Base-by-base conservation (phyloP, 495 filamentous ascomycete genomes). In the Penicillium paradoxum region DNA sequence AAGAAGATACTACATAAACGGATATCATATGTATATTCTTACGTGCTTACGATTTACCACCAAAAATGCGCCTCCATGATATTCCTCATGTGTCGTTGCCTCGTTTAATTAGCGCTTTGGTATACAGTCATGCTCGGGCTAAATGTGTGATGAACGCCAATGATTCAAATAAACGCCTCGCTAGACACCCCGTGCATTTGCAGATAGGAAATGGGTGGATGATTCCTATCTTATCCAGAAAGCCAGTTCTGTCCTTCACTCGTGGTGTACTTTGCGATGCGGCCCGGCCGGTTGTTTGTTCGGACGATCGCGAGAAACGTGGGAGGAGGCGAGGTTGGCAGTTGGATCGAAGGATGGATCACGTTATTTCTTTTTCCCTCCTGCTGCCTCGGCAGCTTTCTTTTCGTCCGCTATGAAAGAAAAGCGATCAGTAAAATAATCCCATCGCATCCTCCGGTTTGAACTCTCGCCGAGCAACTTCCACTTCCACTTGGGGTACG, bases 361-460 rank as follows among this genome's bases (percentile, higher is more conserved):
- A 2, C 13, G 17, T 44, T 13, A 44, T 45, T 45, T 45, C 29
- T 45, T 45, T 14, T 27, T 17, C 6, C 6, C 54, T 7, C 30
- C 61, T 46, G 41, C 57, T 18, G 60, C 59, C 45, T 62, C 60
- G 19, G 54, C 59, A 14, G 62, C 59, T 49, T 56, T 62, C 50
- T 67, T 67, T 45, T 68, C 67, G 24, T 72, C 63, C 53, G 69
- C 69, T 72, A 46, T 41, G 17, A 27, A 30, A 6, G 22, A 13
- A 32, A 37, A 49, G 11, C 13, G 11, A 39, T 58, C 19, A 60
- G 51, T 29, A 17, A 19, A 33, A 2, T 1, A 44, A 15, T 17
- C 40, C 22, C 5, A 7, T 11, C 38, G 13, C n/a, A 30, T 19
- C n/a, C 2, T 7, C 14, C 32, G 29, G 34, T 33, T 37, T 30